Base-by-base conservation (phyloP, 768 basidiomycete genomes). In the Kwoniella pini region DNA sequence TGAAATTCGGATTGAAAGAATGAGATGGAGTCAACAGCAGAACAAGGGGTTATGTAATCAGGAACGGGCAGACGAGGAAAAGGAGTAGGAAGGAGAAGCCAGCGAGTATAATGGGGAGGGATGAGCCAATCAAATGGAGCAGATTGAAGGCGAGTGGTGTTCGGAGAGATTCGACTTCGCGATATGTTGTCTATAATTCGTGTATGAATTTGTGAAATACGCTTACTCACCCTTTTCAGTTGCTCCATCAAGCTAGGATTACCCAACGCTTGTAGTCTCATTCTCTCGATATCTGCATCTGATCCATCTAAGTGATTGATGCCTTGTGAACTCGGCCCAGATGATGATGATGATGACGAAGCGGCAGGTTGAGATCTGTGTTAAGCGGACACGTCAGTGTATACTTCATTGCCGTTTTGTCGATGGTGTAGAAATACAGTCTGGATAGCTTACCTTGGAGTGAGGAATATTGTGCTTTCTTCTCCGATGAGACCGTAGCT, bases 221-320 rank as follows among this genome's bases (percentile, higher is more conserved):
- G 15, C 4, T 51, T 19, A 79, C 84, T 65, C 54, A 90, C 93
- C 67, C 84, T 79, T 60, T 83, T 85, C 19, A 98, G 72, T 73
- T 89, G 84, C 13, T 80, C 77, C 88, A 97, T 88, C 46, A 96
- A 79, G 0, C 81, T 69, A 3, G 92, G 92, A 79, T 97, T 85
- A 2, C 93, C 91, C 12, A 98, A 81, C 15, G 95, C 74, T 67
- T 92, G 91, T 24, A 94, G 80, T 15, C 95, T 84, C 86, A 92
- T 90, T 85, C 87, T 88, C 79, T 98, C 95, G 27, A 89, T 80
- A 67, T 95, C 91, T 63, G 87, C 88, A 67, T 87, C 85, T n/a
- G 84, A 81, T 48, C 59, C 44, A 57, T 17, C 55, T 44, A 33
- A 30, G 9, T 19, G 45, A 27, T 45, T 7, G 19, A 26, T 12